Percentiles rank a stretch among this genome's conserved stretches.
Conservation (phyloP, 352 stramenopile genomes). For the Globisporangium echinulatum region DNA sequence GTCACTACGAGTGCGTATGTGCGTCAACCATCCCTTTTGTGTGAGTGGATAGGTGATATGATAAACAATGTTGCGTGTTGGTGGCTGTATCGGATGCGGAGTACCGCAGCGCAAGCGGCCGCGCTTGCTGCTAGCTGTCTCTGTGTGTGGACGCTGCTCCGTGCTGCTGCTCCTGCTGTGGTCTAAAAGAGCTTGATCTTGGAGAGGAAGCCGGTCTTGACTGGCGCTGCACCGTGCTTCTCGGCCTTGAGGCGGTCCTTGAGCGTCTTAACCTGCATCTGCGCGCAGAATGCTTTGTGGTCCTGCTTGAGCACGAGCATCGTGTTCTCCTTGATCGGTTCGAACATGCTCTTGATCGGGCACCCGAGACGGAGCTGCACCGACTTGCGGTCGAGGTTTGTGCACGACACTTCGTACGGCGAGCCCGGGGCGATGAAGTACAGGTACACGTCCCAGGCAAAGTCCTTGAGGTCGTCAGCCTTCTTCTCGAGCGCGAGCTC, state of each 20-base stretch:
- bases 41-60: too few species aligned
- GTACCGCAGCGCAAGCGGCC: too few species aligned
- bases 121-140: too few species aligned
- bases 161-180: too few species aligned
- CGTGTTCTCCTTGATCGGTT: slow-evolving; percentile 82
- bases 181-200: slow-evolving; percentile 64
- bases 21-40: too few species aligned
- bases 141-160: too few species aligned
- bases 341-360: slow-evolving; percentile 75
- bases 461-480: slow-evolving; percentile 70
- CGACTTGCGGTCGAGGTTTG: slow-evolving; percentile 74
- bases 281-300: slow-evolving; percentile 70
- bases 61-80: too few species aligned
- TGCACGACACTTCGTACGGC: slow-evolving; percentile 78
- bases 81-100: too few species aligned
- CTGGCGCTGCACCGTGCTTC: slow-evolving; percentile 25
- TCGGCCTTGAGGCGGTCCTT: slow-evolving; percentile 71
- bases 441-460: slow-evolving; percentile 76
- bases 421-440: slow-evolving; percentile 75
- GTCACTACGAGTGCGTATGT: too few species aligned
- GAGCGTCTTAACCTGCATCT: slow-evolving; percentile 64
- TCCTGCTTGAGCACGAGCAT: slow-evolving; percentile 82
- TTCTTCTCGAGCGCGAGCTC: slow-evolving; percentile 66
- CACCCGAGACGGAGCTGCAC: slow-evolving; percentile 76
- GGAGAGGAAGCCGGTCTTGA: slow-evolving; percentile 60